phyloP scores from a whole-genome alignment of 768 basidiomycete species.

The Suillus tomentosus region DNA sequence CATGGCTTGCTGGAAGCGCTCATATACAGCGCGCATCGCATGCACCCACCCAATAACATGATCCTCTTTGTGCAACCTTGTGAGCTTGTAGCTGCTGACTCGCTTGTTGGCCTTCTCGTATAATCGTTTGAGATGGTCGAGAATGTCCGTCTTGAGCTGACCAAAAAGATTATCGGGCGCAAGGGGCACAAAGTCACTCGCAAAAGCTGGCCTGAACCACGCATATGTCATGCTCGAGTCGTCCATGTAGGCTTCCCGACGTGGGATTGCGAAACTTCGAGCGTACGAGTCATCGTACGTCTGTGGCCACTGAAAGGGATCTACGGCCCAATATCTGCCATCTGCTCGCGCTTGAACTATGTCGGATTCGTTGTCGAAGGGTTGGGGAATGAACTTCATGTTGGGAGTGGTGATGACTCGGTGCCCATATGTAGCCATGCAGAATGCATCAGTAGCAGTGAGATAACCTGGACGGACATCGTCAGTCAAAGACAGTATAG shows the following conservation, averaged over 20 bases:
- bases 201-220: background rate
- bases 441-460: background rate
- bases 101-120: background rate
- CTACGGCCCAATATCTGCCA: background rate
- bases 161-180: background rate
- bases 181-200: background rate
- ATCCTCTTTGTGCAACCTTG: background rate
- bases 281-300: background rate
- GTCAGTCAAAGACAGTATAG: background rate
- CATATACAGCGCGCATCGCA: background rate
- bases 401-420: background rate
- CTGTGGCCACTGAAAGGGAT: background rate
- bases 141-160: background rate
- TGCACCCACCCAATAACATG: background rate
- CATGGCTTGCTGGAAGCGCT: constrained; percentile 2
- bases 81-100: background rate
- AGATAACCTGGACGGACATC: background rate
- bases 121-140: background rate
- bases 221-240: background rate
- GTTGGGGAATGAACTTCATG: background rate
- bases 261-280: background rate
- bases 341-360: background rate
- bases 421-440: background rate
- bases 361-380: background rate
- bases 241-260: background rate